phyloP scores from a whole-genome alignment of 768 basidiomycete genomes.

The Cystobasidium tubakii region DNA sequence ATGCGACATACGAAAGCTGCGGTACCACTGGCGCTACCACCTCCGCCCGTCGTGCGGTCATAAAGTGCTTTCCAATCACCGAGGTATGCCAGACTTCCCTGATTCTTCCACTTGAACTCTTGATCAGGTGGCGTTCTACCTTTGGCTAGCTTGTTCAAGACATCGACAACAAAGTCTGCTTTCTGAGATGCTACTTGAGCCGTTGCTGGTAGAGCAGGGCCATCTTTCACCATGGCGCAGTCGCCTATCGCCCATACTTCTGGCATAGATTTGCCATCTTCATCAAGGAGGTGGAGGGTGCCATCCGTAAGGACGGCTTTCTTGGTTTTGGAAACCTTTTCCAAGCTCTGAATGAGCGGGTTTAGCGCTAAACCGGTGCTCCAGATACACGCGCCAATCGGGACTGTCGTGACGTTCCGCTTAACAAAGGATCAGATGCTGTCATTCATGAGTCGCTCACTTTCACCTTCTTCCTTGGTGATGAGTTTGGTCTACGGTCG shows the following conservation, averaged over 20 bases:
- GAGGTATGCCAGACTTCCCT: constrained; percentile 72
- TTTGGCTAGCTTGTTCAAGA: constrained; percentile 62
- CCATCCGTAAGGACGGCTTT: constrained; percentile 50
- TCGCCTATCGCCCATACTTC: constrained; percentile 82
- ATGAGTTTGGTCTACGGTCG: constrained; percentile 54
- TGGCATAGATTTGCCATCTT: constrained; percentile 56
- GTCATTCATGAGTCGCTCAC: neutral
- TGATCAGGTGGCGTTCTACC: constrained; percentile 50
- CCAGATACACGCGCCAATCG: constrained; percentile 79
- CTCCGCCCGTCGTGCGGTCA: constrained; percentile 49
- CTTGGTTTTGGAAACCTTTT: constrained; percentile 54
- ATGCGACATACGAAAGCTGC: constrained; percentile 46
- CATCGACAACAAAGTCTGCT: constrained; percentile 62
- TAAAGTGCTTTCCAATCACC: constrained; percentile 60
- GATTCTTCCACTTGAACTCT: constrained; percentile 66
- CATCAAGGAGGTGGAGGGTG: constrained; percentile 60
- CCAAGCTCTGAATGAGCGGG: constrained; percentile 63
- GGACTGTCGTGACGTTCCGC: constrained; percentile 57
- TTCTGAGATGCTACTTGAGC: constrained; percentile 83
- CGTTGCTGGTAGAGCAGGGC: constrained; percentile 63
- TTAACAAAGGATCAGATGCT: neutral
- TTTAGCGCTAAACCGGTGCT: constrained; percentile 78
- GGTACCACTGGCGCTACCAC: constrained; percentile 58
- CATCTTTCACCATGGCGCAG: constrained; percentile 58
- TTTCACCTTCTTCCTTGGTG: constrained; percentile 56